These are phyloP conservation scores for Cercis canadensis DNA, from an alignment of 306 rosid species.

Conservation along the genomic window DNA sequence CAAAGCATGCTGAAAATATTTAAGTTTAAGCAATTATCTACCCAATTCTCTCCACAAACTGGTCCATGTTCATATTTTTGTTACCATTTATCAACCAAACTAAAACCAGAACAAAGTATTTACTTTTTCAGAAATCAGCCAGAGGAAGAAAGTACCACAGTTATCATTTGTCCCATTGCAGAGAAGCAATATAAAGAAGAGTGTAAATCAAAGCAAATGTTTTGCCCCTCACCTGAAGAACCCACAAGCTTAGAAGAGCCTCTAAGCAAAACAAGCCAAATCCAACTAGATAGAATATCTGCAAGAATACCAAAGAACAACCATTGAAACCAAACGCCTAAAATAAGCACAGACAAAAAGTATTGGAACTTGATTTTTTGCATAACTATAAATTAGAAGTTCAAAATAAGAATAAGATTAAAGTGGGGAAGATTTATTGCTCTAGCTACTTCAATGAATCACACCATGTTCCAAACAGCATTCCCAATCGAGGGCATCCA, in stretches of 20 bases:
- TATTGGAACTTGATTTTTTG: neutral
- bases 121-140: neutral
- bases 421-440: no score
- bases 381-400: no score
- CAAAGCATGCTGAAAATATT: neutral
- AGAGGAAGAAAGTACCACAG: neutral
- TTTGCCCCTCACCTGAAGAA: conserved; percentile 99
- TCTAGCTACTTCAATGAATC: no score
- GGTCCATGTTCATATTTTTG: neutral
- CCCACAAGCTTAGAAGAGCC: conserved; percentile 94
- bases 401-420: no score
- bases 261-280: conserved; percentile 97
- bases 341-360: conserved; percentile 19
- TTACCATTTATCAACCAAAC: neutral
- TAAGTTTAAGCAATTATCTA: neutral
- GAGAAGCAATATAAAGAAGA: conserved; percentile 32
- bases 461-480: no score
- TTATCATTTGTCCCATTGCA: conserved; percentile 3
- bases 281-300: conserved; percentile 92
- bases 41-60: neutral
- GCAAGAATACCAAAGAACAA: conserved; percentile 36
- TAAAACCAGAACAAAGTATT: neutral
- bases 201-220: conserved; percentile 9
- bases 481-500: no score
- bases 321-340: conserved; percentile 19